phyloP scores from a whole-genome alignment of 176 grass and related monocot species.

The Elymus sibiricus region DNA sequence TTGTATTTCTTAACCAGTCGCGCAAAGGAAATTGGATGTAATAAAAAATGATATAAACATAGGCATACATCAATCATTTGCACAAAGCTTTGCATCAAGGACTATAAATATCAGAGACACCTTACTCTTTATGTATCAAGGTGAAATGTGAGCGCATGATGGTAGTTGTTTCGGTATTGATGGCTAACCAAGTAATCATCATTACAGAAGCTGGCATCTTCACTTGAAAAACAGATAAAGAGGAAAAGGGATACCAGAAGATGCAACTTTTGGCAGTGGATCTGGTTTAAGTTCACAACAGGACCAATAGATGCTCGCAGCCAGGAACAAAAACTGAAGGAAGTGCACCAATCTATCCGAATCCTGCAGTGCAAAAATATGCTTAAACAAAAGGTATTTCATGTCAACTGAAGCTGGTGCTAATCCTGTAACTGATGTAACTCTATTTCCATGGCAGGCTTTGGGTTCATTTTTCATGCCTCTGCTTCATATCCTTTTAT shows the following conservation, averaged over 20 bases:
- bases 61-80: no score
- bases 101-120: not conserved
- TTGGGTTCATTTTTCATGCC: no score
- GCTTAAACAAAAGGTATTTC: conserved; percentile 52
- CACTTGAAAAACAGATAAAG: conserved; percentile 53
- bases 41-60: no score
- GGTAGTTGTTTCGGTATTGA: not conserved
- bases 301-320: conserved; percentile 23
- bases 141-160: not conserved
- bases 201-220: conserved; percentile 52
- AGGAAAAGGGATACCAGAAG: conserved; percentile 27
- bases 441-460: conserved; percentile 50
- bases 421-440: not conserved
- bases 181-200: conserved; percentile 9
- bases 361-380: conserved; percentile 58
- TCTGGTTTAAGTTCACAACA: conserved; percentile 47
- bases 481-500: no score
- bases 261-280: conserved; percentile 30
- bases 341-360: conserved; percentile 43
- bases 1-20: no score
- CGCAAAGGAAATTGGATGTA: no score
- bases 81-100: no score
- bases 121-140: not conserved
- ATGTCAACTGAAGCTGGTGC: not conserved
- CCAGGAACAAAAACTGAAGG: conserved; percentile 53